Evolutionary conservation across 768 basidiomycete genomes (phyloP), one percentile per base, ranked within the genome.

Genomic region (Sistotremastrum suecicum): DNA sequence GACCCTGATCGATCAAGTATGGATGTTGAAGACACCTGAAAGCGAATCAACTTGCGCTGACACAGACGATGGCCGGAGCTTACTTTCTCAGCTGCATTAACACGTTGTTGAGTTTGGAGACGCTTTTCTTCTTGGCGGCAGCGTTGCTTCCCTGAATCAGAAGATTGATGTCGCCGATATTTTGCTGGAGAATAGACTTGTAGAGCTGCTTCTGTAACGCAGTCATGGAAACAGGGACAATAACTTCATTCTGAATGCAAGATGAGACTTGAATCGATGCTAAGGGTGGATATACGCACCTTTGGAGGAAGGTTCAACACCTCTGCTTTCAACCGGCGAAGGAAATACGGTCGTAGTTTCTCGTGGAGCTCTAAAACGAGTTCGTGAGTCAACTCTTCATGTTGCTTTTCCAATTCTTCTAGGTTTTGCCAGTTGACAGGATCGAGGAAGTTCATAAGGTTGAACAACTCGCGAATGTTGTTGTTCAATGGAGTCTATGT

Each of bases 381-480:
- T 3, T 86, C 83, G 55, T 90, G 85, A 4, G 72, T 80, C 28
- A 98, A 72, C 8, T 76, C 78, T 50, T 76, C 78, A 52, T 89
- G 81, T 48, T 86, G 72, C 53, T 73, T 75, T 48, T 83, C 80
- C 7, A 97, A 67, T 5, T 60, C 69, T 54, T 81, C 76, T 20
- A 97, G 66, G 57, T 98, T 77, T 4, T 63, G 58, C 87, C 87
- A 88, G 50, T 83, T 68, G 8, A 62, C 52, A 4, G 83, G 76
- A 58, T 91, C 87, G 11, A 98, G 73, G 66, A 98, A 98, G 59
- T 90, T 87, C 80, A 99, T 90, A 38, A 99, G 70, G 60, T 92
- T 98, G 69, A 98, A 94, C 29, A 99, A 63, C 63, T 99, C 95
- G 41, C 88, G 74, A 28, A 99, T 83, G 57, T 97, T 98, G 67